Conservation (phyloP, 192 early-diverging fungal genomes). For the Paraglomus brasilianum region DNA sequence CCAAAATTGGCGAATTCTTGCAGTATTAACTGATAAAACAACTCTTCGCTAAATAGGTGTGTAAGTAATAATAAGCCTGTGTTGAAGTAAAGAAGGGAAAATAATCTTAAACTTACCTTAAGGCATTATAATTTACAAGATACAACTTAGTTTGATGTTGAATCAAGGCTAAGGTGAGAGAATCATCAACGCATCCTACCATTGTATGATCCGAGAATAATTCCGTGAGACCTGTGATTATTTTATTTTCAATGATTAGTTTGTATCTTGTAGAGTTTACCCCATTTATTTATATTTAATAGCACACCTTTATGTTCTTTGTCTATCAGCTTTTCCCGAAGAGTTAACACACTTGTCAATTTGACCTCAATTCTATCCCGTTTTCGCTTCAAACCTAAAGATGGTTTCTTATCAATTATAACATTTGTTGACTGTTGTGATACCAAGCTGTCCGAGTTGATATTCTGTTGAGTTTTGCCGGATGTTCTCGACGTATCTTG, state of each 20-base stretch:
- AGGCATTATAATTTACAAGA: slow-evolving; percentile 74
- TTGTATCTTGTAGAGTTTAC: neutral
- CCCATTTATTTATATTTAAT: neutral
- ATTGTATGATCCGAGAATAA: slow-evolving; percentile 82
- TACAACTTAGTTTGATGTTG: slow-evolving; percentile 87
- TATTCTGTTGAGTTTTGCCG: slow-evolving; percentile 1
- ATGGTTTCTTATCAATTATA: neutral
- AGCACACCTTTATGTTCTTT: slow-evolving; percentile 52
- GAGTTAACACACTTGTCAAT: slow-evolving; percentile 74
- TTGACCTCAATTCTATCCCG: slow-evolving; percentile 66
- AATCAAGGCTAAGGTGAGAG: slow-evolving; percentile 64
- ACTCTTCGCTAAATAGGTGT: slow-evolving; percentile 58
- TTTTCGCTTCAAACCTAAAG: slow-evolving; percentile 31
- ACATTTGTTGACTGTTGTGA: neutral
- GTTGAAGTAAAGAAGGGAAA: neutral
- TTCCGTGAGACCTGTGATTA: slow-evolving; percentile 61
- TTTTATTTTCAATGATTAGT: slow-evolving; percentile 6
- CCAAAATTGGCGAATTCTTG: slow-evolving; percentile 90
- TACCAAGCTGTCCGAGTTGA: slow-evolving; percentile 29
- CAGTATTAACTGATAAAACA: slow-evolving; percentile 87
- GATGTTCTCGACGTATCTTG: neutral
- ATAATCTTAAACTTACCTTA: slow-evolving; percentile 50
- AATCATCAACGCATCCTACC: slow-evolving; percentile 86
- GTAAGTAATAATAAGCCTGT: neutral
- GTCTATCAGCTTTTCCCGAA: slow-evolving; percentile 71